Evolutionary conservation across 1,284 basidiomycete species (phyloP).

Genomic region (Ustilago nuda): DNA sequence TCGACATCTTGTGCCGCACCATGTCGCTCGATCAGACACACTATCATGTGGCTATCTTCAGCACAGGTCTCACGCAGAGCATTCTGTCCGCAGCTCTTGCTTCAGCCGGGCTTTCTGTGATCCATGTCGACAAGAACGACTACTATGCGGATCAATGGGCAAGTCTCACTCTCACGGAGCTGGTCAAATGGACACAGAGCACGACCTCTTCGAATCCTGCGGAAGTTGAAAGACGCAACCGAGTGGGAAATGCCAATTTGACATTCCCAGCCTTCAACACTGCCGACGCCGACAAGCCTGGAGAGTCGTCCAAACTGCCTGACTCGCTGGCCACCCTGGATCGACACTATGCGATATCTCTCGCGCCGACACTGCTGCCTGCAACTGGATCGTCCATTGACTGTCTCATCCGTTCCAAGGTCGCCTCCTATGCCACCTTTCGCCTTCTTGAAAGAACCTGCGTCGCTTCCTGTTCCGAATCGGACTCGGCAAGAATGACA

Average conservation of each 20-base stretch:
- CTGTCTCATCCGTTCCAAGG: conserved; percentile 83
- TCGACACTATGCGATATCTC: conserved; percentile 82
- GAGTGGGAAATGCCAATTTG: conserved; percentile 12
- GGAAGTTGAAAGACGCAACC: background rate
- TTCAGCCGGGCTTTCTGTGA: conserved; percentile 85
- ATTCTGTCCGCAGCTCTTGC: conserved; percentile 75
- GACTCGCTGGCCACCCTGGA: conserved; percentile 41
- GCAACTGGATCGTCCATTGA: conserved; percentile 83
- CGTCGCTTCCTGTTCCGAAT: conserved; percentile 15
- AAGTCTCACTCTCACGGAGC: conserved; percentile 82
- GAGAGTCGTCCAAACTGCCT: conserved; percentile 24
- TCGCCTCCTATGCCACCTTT: conserved; percentile 90
- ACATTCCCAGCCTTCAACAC: conserved; percentile 30
- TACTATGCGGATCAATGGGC: conserved; percentile 90
- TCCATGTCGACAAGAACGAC: conserved; percentile 84
- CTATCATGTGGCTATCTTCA: conserved; percentile 85
- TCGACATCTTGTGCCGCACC: background rate
- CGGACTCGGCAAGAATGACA: background rate
- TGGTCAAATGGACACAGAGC: conserved; percentile 75
- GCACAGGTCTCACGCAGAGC: conserved; percentile 82
- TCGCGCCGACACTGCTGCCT: conserved; percentile 84
- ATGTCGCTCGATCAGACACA: conserved; percentile 62
- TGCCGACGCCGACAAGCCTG: background rate
- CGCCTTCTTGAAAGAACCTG: conserved; percentile 77
- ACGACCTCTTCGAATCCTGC: background rate